These are phyloP conservation scores for Stygiomarasmius scandens DNA, from an alignment of 1,284 basidiomycete species.

Conservation along the genomic window DNA sequence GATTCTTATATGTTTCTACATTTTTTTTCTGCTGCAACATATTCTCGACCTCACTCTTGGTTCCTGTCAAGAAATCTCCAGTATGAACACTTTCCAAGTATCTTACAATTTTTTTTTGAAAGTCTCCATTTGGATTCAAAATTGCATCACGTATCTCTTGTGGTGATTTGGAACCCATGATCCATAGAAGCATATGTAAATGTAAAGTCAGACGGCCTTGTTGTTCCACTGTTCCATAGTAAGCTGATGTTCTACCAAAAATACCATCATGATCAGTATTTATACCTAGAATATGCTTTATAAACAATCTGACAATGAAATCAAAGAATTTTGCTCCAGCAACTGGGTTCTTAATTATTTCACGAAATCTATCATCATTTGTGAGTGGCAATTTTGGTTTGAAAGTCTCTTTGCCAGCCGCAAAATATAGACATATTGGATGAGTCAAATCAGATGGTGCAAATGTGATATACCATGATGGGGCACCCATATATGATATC, in stretches of 20 bases:
- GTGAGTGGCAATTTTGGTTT: not conserved
- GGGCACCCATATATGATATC: slow-evolving; percentile 30
- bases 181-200: slow-evolving; percentile 34
- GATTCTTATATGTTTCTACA: slow-evolving; percentile 1
- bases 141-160: slow-evolving; percentile 27
- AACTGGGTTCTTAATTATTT: slow-evolving; percentile 28
- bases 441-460: slow-evolving; percentile 33
- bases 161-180: slow-evolving; percentile 25
- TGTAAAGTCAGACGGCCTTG: slow-evolving; percentile 36
- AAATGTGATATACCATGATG: slow-evolving; percentile 38
- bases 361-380: not conserved
- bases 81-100: slow-evolving; percentile 18
- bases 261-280: slow-evolving; percentile 17
- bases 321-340: slow-evolving; percentile 26
- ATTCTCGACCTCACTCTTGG: not conserved
- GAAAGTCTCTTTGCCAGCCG: slow-evolving; percentile 14
- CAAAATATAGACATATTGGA: slow-evolving; percentile 35
- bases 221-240: slow-evolving; percentile 39
- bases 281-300: slow-evolving; percentile 25
- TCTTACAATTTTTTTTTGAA: slow-evolving; percentile 16
- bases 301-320: slow-evolving; percentile 25
- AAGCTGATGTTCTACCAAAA: slow-evolving; percentile 28
- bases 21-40: not conserved
- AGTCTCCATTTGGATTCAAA: slow-evolving; percentile 18
- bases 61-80: slow-evolving; percentile 14